Conservation (phyloP, 2,329 filamentous ascomycete genomes). For the Paecilomyces dactylethromorphus region DNA sequence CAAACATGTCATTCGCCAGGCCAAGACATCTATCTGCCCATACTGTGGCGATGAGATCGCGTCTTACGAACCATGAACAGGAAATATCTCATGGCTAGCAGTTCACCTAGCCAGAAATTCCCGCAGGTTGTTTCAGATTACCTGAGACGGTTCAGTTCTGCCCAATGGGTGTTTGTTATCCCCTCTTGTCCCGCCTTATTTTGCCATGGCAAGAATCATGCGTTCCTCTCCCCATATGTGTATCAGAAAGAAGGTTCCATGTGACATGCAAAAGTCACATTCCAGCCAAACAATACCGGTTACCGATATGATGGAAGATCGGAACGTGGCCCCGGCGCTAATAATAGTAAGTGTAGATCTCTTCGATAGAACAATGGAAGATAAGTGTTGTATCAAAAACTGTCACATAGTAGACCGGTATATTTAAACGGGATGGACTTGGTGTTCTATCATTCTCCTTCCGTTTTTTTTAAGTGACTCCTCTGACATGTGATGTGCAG, state of each 20-base stretch:
- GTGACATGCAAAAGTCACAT: neutral
- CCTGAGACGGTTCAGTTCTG: neutral
- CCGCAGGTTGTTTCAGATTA: neutral
- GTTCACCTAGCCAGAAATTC: neutral
- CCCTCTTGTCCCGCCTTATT: neutral
- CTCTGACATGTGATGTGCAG: neutral
- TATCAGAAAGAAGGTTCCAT: neutral
- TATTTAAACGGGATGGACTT: neutral
- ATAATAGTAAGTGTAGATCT: neutral
- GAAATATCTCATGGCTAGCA: neutral
- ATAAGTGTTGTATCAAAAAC: neutral
- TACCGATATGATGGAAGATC: neutral
- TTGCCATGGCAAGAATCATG: neutral
- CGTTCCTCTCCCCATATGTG: neutral
- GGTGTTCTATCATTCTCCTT: neutral
- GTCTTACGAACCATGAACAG: neutral
- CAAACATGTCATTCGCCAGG: conserved; percentile 26
- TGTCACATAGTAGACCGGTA: neutral
- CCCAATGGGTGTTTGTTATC: neutral
- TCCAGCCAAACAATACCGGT: neutral
- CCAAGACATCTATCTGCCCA: conserved; percentile 17
- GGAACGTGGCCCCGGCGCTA: neutral
- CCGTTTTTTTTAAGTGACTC: neutral
- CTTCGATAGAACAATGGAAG: neutral
- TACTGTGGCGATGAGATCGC: neutral